A percentile compares a stretch with the other conserved stretches of the same genome.
These are phyloP conservation scores for Amanita pseudoporphyria DNA, from an alignment of 768 basidiomycete genomes.

Conservation along the genomic window DNA sequence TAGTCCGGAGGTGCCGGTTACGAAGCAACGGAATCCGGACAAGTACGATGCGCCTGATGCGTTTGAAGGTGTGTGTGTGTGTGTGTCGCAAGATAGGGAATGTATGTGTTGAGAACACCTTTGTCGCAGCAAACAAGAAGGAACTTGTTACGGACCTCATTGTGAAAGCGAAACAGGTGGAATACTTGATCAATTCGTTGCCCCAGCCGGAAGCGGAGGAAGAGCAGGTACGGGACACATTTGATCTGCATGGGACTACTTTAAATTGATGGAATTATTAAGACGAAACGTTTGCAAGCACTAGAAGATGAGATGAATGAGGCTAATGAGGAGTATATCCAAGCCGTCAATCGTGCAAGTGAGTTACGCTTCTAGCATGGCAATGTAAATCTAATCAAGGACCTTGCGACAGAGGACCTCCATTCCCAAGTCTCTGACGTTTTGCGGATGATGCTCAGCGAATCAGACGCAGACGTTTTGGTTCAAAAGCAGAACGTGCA, in stretches of 20 bases:
- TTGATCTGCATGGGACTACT: no score
- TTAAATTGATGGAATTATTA: not conserved
- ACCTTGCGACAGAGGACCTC: constrained; percentile 35
- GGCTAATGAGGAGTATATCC: constrained; percentile 69
- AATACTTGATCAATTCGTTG: constrained; percentile 71
- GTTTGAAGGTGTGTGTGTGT: constrained; percentile 77
- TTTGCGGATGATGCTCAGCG: constrained; percentile 45
- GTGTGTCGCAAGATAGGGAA: not conserved
- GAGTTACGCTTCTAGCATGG: constrained; percentile 20
- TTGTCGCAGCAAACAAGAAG: constrained; percentile 61
- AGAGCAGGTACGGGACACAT: constrained; percentile 39
- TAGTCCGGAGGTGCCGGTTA: constrained; percentile 72
- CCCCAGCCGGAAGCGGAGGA: constrained; percentile 76
- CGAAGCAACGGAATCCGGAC: constrained; percentile 64
- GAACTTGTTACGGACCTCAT: constrained; percentile 80
- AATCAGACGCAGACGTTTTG: constrained; percentile 29
- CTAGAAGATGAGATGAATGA: constrained; percentile 63
- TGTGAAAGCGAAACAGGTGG: constrained; percentile 82
- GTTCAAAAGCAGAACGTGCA: not conserved
- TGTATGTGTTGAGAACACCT: not conserved
- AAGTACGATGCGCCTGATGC: constrained; percentile 65
- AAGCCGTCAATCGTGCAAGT: constrained; percentile 72
- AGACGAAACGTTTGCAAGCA: constrained; percentile 58
- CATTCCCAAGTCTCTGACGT: constrained; percentile 53
- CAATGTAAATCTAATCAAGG: not conserved